Conservation (phyloP, 805 yeast genomes). For the Candida methanosorbosa region DNA sequence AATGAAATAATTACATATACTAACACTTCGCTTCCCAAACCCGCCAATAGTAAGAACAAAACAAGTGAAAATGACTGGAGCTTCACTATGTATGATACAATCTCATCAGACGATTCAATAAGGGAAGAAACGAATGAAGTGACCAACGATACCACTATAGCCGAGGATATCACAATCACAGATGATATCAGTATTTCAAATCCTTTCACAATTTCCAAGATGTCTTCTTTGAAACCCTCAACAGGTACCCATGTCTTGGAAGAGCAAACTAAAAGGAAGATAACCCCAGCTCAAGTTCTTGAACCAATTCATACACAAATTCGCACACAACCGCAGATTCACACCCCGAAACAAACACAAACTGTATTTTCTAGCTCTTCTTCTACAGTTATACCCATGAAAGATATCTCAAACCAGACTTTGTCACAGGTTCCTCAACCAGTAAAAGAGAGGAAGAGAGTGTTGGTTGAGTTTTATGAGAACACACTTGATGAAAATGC, state of each 20-base stretch:
- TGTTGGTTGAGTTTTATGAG: neutral
- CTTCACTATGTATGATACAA: conserved; percentile 4
- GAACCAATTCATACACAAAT: too few relatives aligned
- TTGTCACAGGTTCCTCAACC: too few relatives aligned
- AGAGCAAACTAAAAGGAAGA: too few relatives aligned
- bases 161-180: neutral
- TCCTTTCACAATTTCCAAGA: conserved; percentile 14
- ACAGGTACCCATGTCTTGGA: too few relatives aligned
- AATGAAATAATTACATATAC: neutral
- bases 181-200: conserved; percentile 11
- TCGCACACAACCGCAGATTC: too few relatives aligned
- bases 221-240: too few relatives aligned
- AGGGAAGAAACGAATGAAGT: conserved; percentile 4
- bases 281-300: too few relatives aligned
- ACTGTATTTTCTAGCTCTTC: too few relatives aligned
- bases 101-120: neutral
- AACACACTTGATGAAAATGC: conserved; percentile 1
- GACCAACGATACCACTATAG: neutral
- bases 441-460: neutral
- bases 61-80: conserved; percentile 7
- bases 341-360: too few relatives aligned
- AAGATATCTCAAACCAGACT: too few relatives aligned
- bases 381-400: too few relatives aligned
- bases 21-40: neutral
- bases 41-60: neutral